Conservation (phyloP, 495 filamentous ascomycete genomes). For the Penicillium psychrofluorescens region DNA sequence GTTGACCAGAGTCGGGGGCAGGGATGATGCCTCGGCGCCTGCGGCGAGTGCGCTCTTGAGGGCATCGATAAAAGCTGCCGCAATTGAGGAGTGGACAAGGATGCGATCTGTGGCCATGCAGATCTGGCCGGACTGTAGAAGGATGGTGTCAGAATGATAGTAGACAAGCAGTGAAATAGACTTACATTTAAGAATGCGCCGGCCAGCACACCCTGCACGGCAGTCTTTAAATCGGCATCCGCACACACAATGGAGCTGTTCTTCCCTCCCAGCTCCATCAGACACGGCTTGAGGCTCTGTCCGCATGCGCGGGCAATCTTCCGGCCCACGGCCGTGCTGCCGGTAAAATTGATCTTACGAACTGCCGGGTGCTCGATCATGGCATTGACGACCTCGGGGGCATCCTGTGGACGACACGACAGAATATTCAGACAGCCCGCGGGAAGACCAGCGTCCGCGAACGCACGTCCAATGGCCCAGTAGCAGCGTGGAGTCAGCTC, state of each 20-base stretch:
- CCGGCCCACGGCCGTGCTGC: slow-evolving; percentile 48
- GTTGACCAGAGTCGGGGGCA: slow-evolving; percentile 57
- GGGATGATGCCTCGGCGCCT: slow-evolving; percentile 31
- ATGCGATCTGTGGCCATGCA: slow-evolving; percentile 90
- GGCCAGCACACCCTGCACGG: slow-evolving; percentile 40
- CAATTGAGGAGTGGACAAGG: slow-evolving; percentile 64
- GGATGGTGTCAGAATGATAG: neutral
- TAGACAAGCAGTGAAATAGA: neutral
- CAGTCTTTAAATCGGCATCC: slow-evolving; percentile 47
- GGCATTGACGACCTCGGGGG: slow-evolving; percentile 44
- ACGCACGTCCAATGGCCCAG: slow-evolving; percentile 59
- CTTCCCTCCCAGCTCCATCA: slow-evolving; percentile 59
- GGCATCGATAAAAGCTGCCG: slow-evolving; percentile 44
- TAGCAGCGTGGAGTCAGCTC: slow-evolving; percentile 69
- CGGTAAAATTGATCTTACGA: slow-evolving; percentile 57
- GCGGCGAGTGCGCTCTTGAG: slow-evolving; percentile 39
- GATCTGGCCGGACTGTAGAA: slow-evolving; percentile 62
- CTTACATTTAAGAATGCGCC: slow-evolving; percentile 45
- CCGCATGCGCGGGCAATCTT: slow-evolving; percentile 48
- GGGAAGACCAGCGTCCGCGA: slow-evolving; percentile 66
- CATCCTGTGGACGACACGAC: slow-evolving; percentile 44
- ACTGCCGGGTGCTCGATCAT: slow-evolving; percentile 50
- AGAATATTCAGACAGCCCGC: slow-evolving; percentile 49
- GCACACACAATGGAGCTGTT: slow-evolving; percentile 51
- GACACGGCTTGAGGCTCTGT: slow-evolving; percentile 48